Base-by-base conservation (phyloP, 1,139 yeast species). In the Pichia sp. region DNA sequence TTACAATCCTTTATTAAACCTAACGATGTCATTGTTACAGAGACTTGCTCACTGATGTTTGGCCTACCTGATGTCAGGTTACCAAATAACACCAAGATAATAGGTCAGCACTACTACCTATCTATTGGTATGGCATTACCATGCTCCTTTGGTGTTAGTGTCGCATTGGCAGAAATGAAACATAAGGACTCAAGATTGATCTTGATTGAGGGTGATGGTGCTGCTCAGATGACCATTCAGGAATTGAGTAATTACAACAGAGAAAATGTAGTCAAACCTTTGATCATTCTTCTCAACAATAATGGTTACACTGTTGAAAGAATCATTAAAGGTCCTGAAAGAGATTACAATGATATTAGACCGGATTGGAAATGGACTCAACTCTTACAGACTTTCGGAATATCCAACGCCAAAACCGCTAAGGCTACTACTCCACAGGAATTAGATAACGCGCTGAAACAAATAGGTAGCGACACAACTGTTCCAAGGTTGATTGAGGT, bases 41-140 rank as follows among this genome's bases (percentile, higher is more conserved):
- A 91, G 63, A 86, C 93, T 6, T 90, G 96, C 56, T 83, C 96
- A 2, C 80, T 87, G 68, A 80, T 84, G 67, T 88, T 88, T 71
- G 87, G 84, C 1, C 66, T 84, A 47, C 81, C 87, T 30, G 92
- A 86, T 62, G 64, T 85, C 33, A 70, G 72, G 57, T 75, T 88
- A 55, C 89, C 91, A 41, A 61, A 68, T 29, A 76, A 79, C 55
- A 72, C 75, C 33, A 73, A 73, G 57, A 74, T 78, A 58, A 73
- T 85, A 53, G 76, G 87, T 4, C 95, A 89, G 67, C 78, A 80
- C 54, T 86, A 83, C 65, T 90, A 85, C 67, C 84, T 92, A 1
- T 87, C 95, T 1, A 90, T 90, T 63, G 97, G 97, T 4, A 87
- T 80, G 71, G 90, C 96, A 0, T 74, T 90, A 31, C 96, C 96